Evolutionary conservation across 176 grass and related monocot species (phyloP).

Genomic region (Aegilops speltoides): DNA sequence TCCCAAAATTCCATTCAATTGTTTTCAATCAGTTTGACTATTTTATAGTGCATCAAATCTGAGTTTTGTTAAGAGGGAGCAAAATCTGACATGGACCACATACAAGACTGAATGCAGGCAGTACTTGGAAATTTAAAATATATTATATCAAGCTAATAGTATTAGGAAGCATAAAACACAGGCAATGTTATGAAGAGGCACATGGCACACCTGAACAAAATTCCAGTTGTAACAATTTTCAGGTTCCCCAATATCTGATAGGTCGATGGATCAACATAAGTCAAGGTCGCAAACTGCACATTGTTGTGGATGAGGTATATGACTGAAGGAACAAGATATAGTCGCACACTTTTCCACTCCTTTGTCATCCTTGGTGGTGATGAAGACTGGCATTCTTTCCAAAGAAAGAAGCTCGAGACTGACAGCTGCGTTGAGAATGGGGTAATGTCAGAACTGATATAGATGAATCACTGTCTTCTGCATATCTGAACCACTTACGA

Average conservation of each 20-base stretch:
- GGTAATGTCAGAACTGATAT: slow-evolving; percentile 14
- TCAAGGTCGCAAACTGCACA: slow-evolving; percentile 88
- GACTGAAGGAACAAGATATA: slow-evolving; percentile 84
- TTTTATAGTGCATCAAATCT: background rate
- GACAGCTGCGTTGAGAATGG: slow-evolving; percentile 55
- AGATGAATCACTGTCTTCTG: background rate
- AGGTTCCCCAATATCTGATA: slow-evolving; percentile 99
- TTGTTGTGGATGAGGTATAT: slow-evolving; percentile 98
- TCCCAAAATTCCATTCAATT: background rate
- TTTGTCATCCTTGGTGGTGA: slow-evolving; percentile 81
- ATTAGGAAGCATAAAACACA: slow-evolving; percentile 10
- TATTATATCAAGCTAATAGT: background rate
- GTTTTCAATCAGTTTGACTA: background rate
- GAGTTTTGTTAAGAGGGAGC: background rate
- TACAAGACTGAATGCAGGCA: background rate
- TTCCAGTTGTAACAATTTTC: slow-evolving; percentile 98
- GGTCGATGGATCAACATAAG: slow-evolving; percentile 92
- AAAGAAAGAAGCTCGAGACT: slow-evolving; percentile 78
- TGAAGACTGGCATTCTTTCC: slow-evolving; percentile 77
- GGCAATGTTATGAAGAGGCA: slow-evolving; percentile 11
- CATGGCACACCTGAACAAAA: slow-evolving; percentile 76
- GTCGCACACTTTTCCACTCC: slow-evolving; percentile 75
- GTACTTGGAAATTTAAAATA: background rate
- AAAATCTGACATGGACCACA: background rate
- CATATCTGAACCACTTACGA: background rate